A percentile compares a stretch with the other conserved stretches of the same genome.
These are phyloP conservation scores for Trametes cinnabarina DNA, from an alignment of 768 basidiomycete species.

Conservation along the genomic window DNA sequence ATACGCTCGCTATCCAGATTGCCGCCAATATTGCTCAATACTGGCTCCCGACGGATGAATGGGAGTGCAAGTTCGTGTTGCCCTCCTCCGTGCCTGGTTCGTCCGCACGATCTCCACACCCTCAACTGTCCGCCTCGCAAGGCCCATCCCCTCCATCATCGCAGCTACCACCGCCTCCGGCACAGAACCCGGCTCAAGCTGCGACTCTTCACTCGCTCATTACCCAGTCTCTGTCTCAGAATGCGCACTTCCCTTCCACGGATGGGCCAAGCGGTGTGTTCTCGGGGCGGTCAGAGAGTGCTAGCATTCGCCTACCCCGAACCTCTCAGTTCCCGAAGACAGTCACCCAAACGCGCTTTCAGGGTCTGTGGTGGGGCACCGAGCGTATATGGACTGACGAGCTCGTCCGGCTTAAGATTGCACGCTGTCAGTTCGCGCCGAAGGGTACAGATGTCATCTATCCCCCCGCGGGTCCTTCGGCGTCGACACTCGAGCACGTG, in stretches of 20 bases:
- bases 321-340: slow-evolving; percentile 24
- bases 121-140: not conserved
- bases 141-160: not conserved
- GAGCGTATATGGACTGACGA: slow-evolving; percentile 89
- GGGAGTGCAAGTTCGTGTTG: slow-evolving; percentile 54
- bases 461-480: slow-evolving; percentile 56
- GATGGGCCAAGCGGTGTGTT: slow-evolving; percentile 23
- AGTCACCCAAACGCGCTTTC: slow-evolving; percentile 57
- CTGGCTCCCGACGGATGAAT: slow-evolving; percentile 76
- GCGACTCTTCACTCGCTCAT: slow-evolving; percentile 7
- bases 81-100: slow-evolving; percentile 17
- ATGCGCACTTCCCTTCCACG: not conserved
- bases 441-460: slow-evolving; percentile 57
- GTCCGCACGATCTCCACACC: not conserved
- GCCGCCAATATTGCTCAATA: slow-evolving; percentile 58
- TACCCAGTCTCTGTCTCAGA: slow-evolving; percentile 6
- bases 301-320: slow-evolving; percentile 26
- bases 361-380: slow-evolving; percentile 88
- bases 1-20: slow-evolving; percentile 70
- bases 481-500: slow-evolving; percentile 33
- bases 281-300: slow-evolving; percentile 20
- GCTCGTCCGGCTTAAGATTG: slow-evolving; percentile 73
- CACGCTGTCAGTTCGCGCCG: slow-evolving; percentile 65
- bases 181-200: not conserved
- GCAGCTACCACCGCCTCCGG: slow-evolving; percentile 24